Evolutionary conservation across 495 filamentous ascomycete species (phyloP), one percentile per base, ranked within the genome.

Genomic region (Neurospora sublineolata): DNA sequence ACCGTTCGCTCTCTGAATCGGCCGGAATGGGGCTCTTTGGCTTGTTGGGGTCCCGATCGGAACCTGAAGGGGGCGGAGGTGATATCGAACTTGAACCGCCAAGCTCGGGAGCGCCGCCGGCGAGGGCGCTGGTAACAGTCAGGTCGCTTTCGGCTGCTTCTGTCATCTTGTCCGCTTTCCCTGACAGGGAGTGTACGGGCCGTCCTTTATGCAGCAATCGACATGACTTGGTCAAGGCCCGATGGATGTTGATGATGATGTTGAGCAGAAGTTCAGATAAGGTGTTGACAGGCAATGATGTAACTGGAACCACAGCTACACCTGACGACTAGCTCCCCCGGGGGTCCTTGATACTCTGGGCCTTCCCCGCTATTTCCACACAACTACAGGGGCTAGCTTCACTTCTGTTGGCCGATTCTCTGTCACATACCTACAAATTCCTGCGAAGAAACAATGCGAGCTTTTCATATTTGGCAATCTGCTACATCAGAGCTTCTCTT

Each of bases 111-210:
- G 41, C 23, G 20, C 69, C 46, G 37, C 69, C 40, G 20, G 37
- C 68, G 68, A 72, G 67, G 68, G 41, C 44, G 37, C 37, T 46
- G 36, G 41, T 33, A 37, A 18, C 37, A 33, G 67, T 16, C 6
- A 70, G 42, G 23, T 72, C 71, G 11, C 6, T 23, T 36, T 72
- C 71, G 38, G 64, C 37, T 52, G 68, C 42, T 18, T 72, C 71
- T 18, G 68, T 39, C 71, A 72, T 72, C 18, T 36, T 38, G 12
- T 64, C 60, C 20, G 18, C 37, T 71, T 30, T 64, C 52, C 52
- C 52, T 30, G 27, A 14, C 52, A 60, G 23, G 20, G 52, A 27
- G 23, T 60, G 23, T 30, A 60, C 52, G 46, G 23, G 20, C 23
- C 23, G 52, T 8, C 4, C 6, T 60, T 60, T 64, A 64, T 36